Conservation (phyloP, 345 rosid genomes). For the Balakata baccata region DNA sequence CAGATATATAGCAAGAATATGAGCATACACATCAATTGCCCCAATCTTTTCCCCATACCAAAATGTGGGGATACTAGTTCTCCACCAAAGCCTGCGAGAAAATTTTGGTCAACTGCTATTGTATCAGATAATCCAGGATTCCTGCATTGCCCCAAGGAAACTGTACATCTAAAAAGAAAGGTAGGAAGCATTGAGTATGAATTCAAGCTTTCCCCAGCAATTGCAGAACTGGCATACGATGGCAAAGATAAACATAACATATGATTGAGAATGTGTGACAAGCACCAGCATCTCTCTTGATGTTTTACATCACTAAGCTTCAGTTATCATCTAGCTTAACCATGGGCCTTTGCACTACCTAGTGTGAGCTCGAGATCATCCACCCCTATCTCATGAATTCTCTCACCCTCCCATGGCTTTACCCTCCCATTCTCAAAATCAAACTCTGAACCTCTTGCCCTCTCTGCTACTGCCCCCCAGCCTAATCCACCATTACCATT, state of each 20-base stretch:
- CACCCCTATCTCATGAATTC: conserved; percentile 90
- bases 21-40: conserved; percentile 13
- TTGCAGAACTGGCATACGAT: background rate
- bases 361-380: conserved; percentile 98
- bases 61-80: conserved; percentile 14
- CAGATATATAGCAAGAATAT: conserved; percentile 8
- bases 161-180: conserved; percentile 28
- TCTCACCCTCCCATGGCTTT: conserved; percentile 99
- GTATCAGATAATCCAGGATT: conserved; percentile 9
- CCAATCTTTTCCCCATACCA: conserved; percentile 9
- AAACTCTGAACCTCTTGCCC: conserved; percentile 62
- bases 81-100: conserved; percentile 8
- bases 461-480: conserved; percentile 49
- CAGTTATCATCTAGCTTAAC: conserved; percentile 21
- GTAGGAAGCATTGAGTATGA: conserved; percentile 2
- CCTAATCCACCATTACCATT: conserved; percentile 31
- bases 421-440: conserved; percentile 75
- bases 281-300: conserved; percentile 1
- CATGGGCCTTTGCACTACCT: conserved; percentile 63
- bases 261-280: conserved; percentile 17
- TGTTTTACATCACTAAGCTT: background rate
- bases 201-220: background rate
- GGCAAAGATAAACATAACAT: background rate
- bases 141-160: conserved; percentile 11
- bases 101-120: conserved; percentile 6